Evolutionary conservation across 1,284 basidiomycete species (phyloP).

Genomic region (Trichosporon asahii): DNA sequence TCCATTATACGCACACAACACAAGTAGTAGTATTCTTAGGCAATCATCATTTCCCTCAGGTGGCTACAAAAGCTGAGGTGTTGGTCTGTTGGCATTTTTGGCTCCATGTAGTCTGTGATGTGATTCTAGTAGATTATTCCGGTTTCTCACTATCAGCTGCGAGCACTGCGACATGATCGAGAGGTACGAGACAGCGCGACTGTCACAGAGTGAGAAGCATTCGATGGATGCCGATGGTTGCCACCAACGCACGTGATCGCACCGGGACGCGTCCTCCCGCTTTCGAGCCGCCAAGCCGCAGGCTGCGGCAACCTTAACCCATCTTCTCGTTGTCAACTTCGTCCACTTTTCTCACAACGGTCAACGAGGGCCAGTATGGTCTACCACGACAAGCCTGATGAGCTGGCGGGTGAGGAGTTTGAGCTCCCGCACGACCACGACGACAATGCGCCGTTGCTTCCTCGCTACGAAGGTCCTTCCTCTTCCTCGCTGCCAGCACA

Average conservation of each 20-base stretch:
- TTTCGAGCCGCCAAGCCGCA: background rate
- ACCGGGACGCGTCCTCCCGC: background rate
- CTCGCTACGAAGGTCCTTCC: slow-evolving; percentile 26
- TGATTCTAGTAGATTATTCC: slow-evolving; percentile 3
- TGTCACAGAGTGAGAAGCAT: background rate
- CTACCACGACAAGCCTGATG: slow-evolving; percentile 22
- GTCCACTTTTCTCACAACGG: background rate
- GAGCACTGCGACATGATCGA: background rate
- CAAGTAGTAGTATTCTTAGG: slow-evolving; percentile 11
- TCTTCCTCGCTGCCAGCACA: background rate
- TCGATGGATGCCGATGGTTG: background rate
- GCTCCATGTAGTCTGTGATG: slow-evolving; percentile 9
- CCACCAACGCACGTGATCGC: background rate
- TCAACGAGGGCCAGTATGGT: slow-evolving; percentile 13
- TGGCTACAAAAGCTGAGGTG: background rate
- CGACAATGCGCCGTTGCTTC: slow-evolving; percentile 41
- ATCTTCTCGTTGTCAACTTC: background rate
- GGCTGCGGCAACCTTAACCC: background rate
- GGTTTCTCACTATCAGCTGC: background rate
- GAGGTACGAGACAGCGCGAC: background rate
- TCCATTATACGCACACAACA: slow-evolving; percentile 9
- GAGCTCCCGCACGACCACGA: slow-evolving; percentile 32
- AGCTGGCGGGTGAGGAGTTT: slow-evolving; percentile 29
- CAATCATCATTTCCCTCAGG: slow-evolving; percentile 9
- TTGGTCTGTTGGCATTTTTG: slow-evolving; percentile 5